Evolutionary conservation across 2,329 filamentous ascomycete genomes (phyloP).

Genomic region (Emergomyces pasteurianus): DNA sequence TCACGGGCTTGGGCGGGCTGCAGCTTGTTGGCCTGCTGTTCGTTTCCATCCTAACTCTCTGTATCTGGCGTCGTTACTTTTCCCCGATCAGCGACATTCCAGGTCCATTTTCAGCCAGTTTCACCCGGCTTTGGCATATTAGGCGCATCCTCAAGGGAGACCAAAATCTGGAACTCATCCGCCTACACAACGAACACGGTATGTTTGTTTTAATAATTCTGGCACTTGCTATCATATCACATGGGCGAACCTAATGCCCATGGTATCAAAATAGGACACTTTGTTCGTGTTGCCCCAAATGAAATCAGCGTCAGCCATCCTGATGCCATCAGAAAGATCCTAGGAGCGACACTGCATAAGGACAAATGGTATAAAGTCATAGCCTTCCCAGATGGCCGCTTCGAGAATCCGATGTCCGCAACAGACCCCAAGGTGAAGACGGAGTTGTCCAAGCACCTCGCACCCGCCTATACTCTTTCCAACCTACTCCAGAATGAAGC

Average conservation of each 20-base stretch:
- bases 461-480: constrained; percentile 18
- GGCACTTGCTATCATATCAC: background rate
- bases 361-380: constrained; percentile 26
- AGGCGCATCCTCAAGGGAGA: constrained; percentile 28
- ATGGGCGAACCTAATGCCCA: background rate
- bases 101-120: constrained; percentile 31
- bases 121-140: constrained; percentile 31
- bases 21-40: background rate
- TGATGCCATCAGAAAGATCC: constrained; percentile 27
- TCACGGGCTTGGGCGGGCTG: background rate
- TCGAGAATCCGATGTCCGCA: constrained; percentile 30
- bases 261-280: constrained; percentile 18
- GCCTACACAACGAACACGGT: constrained; percentile 31
- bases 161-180: constrained; percentile 25
- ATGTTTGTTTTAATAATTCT: constrained; percentile 1
- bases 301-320: constrained; percentile 36
- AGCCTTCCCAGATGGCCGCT: constrained; percentile 30
- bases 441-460: constrained; percentile 22
- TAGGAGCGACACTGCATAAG: constrained; percentile 23
- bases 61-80: constrained; percentile 32
- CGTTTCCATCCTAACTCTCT: background rate
- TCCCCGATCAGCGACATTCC: constrained; percentile 31
- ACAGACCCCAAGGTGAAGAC: constrained; percentile 26
- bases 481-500: constrained; percentile 21
- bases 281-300: constrained; percentile 34